These are phyloP conservation scores for Colletotrichum sp. DNA, from an alignment of 2,329 filamentous ascomycete species.

Conservation along the genomic window DNA sequence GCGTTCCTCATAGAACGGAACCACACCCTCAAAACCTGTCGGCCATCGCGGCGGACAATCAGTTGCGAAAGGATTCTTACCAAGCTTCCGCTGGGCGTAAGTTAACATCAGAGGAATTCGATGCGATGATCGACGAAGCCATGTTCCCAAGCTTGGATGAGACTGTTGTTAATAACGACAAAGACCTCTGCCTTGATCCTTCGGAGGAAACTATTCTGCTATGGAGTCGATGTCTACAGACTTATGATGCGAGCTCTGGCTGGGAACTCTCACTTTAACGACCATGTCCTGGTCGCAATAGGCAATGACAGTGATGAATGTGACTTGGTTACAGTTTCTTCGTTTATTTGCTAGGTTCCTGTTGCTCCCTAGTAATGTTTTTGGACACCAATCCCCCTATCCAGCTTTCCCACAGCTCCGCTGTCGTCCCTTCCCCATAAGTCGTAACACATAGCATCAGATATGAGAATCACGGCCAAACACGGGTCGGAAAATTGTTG, in stretches of 20 bases:
- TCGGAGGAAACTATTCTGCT: accelerated
- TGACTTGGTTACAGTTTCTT: not conserved
- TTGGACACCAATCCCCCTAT: not conserved
- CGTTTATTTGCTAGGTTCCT: not conserved
- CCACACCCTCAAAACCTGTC: not conserved
- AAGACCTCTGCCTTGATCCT: not conserved
- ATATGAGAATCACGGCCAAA: not conserved
- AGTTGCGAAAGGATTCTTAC: not conserved
- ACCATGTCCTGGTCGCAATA: not conserved
- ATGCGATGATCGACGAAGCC: not conserved
- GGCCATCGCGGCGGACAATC: not conserved
- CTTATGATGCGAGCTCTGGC: not conserved
- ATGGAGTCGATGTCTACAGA: not conserved
- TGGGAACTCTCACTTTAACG: not conserved
- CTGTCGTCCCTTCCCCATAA: not conserved
- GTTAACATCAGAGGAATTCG: not conserved
- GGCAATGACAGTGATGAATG: not conserved
- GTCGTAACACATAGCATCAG: not conserved
- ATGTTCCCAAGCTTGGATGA: not conserved
- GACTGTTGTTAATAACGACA: not conserved
- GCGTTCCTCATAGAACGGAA: not conserved
- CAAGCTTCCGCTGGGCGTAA: not conserved
- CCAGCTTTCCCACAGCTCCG: not conserved
- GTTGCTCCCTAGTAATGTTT: not conserved
- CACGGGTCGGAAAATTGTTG: not conserved